A percentile compares a stretch with the other conserved stretches of the same genome.
Conservation (phyloP, 257 asterid species). For the Rauvolfia tetraphylla region DNA sequence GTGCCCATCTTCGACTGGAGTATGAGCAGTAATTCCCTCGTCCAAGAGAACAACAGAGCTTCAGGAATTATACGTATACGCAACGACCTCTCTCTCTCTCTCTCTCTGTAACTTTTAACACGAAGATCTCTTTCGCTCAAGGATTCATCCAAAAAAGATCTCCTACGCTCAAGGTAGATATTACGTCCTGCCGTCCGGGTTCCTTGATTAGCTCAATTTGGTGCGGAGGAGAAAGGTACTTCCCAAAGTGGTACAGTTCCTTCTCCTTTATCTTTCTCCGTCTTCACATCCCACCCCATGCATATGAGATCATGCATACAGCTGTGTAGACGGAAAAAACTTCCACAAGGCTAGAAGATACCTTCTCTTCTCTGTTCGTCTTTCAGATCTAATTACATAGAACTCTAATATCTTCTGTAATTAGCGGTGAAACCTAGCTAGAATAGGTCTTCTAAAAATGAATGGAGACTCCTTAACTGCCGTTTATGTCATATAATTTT, state of each 20-base stretch:
- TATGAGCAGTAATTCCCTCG: neutral
- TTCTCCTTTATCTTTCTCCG: neutral
- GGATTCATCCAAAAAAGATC: neutral
- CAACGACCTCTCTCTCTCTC: conserved; percentile 3
- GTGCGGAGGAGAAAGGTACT: neutral
- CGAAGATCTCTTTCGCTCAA: neutral
- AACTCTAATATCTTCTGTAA: too few species aligned
- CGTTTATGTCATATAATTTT: too few species aligned
- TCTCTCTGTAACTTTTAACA: neutral
- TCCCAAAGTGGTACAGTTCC: neutral
- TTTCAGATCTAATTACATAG: neutral
- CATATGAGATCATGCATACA: neutral
- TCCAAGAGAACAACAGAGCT: neutral
- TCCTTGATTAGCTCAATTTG: neutral
- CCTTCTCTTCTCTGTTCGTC: neutral
- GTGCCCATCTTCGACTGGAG: neutral
- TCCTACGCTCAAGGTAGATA: neutral
- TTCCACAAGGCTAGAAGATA: too few species aligned
- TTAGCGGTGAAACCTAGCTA: neutral
- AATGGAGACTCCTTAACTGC: neutral
- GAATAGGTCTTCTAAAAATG: neutral
- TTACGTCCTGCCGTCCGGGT: neutral
- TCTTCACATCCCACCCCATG: neutral
- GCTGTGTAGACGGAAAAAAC: too few species aligned
- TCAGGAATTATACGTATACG: too few species aligned